A percentile compares a stretch with the other conserved stretches of the same genome.
phyloP scores from a whole-genome alignment of 1,139 yeast species.

The Geotrichum restrictum region DNA sequence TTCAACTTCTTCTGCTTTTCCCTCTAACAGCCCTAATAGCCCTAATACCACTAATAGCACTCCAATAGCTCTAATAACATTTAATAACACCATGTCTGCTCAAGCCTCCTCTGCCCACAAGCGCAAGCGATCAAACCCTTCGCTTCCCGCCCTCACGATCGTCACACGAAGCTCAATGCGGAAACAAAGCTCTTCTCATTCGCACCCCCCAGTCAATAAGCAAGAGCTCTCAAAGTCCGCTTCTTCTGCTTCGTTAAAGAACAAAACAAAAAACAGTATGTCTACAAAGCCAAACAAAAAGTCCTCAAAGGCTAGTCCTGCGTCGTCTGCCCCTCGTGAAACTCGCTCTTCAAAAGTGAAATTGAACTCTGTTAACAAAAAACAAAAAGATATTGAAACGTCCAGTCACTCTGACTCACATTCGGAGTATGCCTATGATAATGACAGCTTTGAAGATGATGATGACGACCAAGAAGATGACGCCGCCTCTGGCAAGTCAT shows the following conservation, averaged over 20 bases:
- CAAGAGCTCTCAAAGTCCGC: slow-evolving; percentile 4
- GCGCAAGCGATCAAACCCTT: slow-evolving; percentile 9
- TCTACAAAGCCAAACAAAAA: background rate
- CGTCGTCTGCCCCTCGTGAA: slow-evolving; percentile 1
- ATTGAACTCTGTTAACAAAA: slow-evolving; percentile 6
- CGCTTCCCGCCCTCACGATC: slow-evolving; percentile 10
- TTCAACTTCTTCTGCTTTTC: background rate
- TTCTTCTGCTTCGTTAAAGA: background rate
- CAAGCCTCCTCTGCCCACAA: background rate
- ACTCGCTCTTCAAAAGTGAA: slow-evolving; percentile 1
- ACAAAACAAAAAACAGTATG: slow-evolving; percentile 1
- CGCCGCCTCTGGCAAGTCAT: background rate
- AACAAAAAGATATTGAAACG: background rate
- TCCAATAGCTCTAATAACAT: background rate
- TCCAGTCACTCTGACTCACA: slow-evolving; percentile 6
- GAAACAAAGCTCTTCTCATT: background rate
- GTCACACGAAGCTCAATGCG: slow-evolving; percentile 6
- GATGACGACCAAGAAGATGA: background rate
- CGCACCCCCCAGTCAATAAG: slow-evolving; percentile 2
- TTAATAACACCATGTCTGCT: slow-evolving; percentile 1
- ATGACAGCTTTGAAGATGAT: background rate
- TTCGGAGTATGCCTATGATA: background rate
- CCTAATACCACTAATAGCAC: background rate
- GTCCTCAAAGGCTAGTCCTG: background rate
- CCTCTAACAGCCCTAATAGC: background rate